phyloP scores from a whole-genome alignment of 768 basidiomycete genomes.

The Chalciporus piperatus region DNA sequence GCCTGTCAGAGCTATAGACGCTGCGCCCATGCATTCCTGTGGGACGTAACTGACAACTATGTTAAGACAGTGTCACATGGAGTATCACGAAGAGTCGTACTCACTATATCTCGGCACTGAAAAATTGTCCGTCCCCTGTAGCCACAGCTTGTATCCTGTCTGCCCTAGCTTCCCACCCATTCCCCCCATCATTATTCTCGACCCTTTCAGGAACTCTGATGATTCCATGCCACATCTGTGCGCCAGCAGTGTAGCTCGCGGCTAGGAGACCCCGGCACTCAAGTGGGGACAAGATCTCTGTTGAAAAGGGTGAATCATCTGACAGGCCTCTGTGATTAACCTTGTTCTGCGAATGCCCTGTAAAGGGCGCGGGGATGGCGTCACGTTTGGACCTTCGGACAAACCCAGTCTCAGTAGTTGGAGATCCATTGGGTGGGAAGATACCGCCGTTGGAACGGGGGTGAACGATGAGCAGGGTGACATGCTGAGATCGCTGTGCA shows the following conservation, averaged over 20 bases:
- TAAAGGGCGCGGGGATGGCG: slow-evolving; percentile 17
- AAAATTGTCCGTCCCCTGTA: slow-evolving; percentile 36
- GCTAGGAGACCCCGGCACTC: slow-evolving; percentile 45
- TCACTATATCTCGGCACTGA: slow-evolving; percentile 35
- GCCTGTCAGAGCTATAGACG: slow-evolving; percentile 54
- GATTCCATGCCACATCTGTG: slow-evolving; percentile 51
- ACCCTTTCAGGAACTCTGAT: slow-evolving; percentile 42
- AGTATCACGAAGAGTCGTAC: background rate
- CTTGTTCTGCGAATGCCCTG: slow-evolving; percentile 9
- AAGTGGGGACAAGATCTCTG: slow-evolving; percentile 42
- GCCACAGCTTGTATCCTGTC: slow-evolving; percentile 26
- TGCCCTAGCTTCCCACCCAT: slow-evolving; percentile 29
- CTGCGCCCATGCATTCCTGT: slow-evolving; percentile 40
- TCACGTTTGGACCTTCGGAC: slow-evolving; percentile 6
- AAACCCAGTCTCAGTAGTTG: slow-evolving; percentile 14
- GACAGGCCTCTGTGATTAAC: slow-evolving; percentile 2
- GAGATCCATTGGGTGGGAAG: slow-evolving; percentile 17
- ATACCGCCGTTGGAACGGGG: slow-evolving; percentile 6
- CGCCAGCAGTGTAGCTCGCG: slow-evolving; percentile 29
- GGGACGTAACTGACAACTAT: slow-evolving; percentile 18
- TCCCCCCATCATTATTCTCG: slow-evolving; percentile 5
- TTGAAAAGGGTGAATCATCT: slow-evolving; percentile 29
- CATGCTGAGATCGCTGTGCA: slow-evolving; percentile 8
- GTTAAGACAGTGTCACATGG: background rate
- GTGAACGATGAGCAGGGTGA: slow-evolving; percentile 18